phyloP scores from a whole-genome alignment of 2,329 filamentous ascomycete species.

The Ilyonectria sp. region DNA sequence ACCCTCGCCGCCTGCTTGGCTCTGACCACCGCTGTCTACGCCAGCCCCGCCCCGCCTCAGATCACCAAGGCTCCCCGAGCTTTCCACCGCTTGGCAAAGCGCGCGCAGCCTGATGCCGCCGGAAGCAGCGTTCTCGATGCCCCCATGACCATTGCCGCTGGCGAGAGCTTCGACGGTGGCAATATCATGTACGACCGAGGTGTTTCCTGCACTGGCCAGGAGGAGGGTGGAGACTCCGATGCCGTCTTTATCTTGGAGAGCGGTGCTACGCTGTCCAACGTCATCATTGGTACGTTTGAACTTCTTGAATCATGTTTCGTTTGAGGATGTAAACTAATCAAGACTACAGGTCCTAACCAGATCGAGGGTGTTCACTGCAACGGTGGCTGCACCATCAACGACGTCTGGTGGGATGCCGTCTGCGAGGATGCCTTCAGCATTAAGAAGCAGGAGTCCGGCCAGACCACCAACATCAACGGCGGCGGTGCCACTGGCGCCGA shows the following conservation, averaged over 20 bases:
- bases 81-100: conserved; percentile 31
- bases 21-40: conserved; percentile 39
- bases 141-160: conserved; percentile 46
- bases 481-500: conserved; percentile 62
- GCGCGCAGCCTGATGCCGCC: conserved; percentile 37
- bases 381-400: conserved; percentile 59
- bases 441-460: conserved; percentile 45
- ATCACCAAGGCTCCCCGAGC: conserved; percentile 39
- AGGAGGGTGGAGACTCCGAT: conserved; percentile 52
- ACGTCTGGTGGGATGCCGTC: conserved; percentile 65
- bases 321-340: neutral
- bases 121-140: conserved; percentile 45
- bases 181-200: conserved; percentile 49
- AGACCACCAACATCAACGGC: conserved; percentile 57
- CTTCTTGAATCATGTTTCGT: too few relatives aligned
- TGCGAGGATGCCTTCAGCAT: conserved; percentile 61
- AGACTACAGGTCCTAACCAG: conserved; percentile 52
- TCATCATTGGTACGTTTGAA: conserved; percentile 58
- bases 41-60: conserved; percentile 40
- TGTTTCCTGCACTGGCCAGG: conserved; percentile 46
- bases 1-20: conserved; percentile 46
- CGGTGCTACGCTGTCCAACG: conserved; percentile 62
- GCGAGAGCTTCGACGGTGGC: conserved; percentile 49
- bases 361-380: conserved; percentile 63
- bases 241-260: conserved; percentile 59